Conservation (phyloP, 1,139 yeast species). For the Protomyces lactucae-debilis region DNA sequence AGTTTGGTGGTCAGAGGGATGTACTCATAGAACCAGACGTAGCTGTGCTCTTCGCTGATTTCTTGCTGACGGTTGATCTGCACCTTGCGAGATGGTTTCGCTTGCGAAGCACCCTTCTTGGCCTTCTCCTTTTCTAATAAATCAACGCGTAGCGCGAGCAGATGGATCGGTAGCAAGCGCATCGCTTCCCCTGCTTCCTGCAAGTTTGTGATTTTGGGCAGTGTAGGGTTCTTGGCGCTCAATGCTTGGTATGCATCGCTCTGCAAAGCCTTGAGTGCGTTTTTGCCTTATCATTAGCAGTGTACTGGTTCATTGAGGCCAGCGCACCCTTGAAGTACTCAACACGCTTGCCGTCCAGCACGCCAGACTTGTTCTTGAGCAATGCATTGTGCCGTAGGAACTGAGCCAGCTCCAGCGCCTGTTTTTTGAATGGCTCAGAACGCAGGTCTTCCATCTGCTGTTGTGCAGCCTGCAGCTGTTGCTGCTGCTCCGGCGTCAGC, state of each 20-base stretch:
- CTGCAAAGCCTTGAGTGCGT: slow-evolving; percentile 71
- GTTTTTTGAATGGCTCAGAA: slow-evolving; percentile 18
- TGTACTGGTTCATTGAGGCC: not conserved
- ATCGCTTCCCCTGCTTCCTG: slow-evolving; percentile 61
- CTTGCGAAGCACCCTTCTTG: slow-evolving; percentile 62
- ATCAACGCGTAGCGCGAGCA: slow-evolving; percentile 66
- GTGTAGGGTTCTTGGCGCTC: slow-evolving; percentile 50
- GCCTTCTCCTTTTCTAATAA: slow-evolving; percentile 52
- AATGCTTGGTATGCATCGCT: slow-evolving; percentile 64
- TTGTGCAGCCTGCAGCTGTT: slow-evolving; percentile 13
- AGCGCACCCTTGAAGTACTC: slow-evolving; percentile 68
- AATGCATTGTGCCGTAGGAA: slow-evolving; percentile 59
- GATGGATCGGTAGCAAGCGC: slow-evolving; percentile 64
- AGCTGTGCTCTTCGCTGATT: slow-evolving; percentile 72
- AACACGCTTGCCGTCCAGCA: slow-evolving; percentile 60
- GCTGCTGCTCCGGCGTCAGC: slow-evolving; percentile 48
- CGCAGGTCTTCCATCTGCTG: slow-evolving; percentile 21
- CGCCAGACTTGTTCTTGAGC: slow-evolving; percentile 76
- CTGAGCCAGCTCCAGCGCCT: slow-evolving; percentile 61
- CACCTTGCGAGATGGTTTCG: slow-evolving; percentile 43
- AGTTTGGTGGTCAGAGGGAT: slow-evolving; percentile 59
- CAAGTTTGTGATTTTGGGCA: slow-evolving; percentile 53
- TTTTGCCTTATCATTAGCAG: slow-evolving; percentile 45
- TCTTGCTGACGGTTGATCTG: slow-evolving; percentile 63
- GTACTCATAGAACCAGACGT: slow-evolving; percentile 78